Conservation (phyloP, 1,284 basidiomycete species). For the Cerrena zonata region DNA sequence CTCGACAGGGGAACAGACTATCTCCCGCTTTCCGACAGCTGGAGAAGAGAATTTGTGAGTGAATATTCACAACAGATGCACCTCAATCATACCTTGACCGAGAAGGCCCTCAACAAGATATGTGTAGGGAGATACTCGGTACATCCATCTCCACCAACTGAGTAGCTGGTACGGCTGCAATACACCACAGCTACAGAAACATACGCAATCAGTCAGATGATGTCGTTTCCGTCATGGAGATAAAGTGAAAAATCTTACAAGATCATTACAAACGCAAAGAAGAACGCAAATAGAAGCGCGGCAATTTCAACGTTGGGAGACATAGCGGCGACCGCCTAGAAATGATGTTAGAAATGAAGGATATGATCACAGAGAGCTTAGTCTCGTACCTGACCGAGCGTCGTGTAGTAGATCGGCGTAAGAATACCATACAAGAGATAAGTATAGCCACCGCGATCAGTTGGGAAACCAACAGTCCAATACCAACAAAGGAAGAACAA, state of each 20-base stretch:
- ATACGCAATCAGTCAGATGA: neutral
- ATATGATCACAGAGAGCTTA: slow-evolving; percentile 52
- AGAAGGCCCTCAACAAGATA: slow-evolving; percentile 58
- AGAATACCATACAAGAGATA: slow-evolving; percentile 47
- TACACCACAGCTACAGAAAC: slow-evolving; percentile 47
- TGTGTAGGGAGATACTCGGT: slow-evolving; percentile 71
- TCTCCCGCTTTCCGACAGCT: slow-evolving; percentile 34
- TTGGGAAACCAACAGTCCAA: slow-evolving; percentile 62
- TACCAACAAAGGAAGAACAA: slow-evolving; percentile 66
- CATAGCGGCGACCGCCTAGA: slow-evolving; percentile 63
- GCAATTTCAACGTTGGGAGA: slow-evolving; percentile 62
- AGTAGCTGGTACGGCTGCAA: slow-evolving; percentile 59
- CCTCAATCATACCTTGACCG: slow-evolving; percentile 37
- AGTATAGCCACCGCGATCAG: slow-evolving; percentile 49
- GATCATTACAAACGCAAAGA: slow-evolving; percentile 57
- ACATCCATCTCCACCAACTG: slow-evolving; percentile 84
- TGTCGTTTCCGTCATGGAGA: neutral
- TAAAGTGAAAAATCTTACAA: slow-evolving; percentile 43
- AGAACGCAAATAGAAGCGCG: slow-evolving; percentile 54
- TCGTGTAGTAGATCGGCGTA: slow-evolving; percentile 56
- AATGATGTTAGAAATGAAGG: slow-evolving; percentile 51
- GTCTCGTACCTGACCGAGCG: slow-evolving; percentile 27
- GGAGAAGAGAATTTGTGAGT: neutral
- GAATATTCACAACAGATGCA: neutral
- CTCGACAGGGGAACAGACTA: slow-evolving; percentile 42